Evolutionary conservation across 2,329 filamentous ascomycete species (phyloP).

Genomic region (Ascochyta clinopodiicola): DNA sequence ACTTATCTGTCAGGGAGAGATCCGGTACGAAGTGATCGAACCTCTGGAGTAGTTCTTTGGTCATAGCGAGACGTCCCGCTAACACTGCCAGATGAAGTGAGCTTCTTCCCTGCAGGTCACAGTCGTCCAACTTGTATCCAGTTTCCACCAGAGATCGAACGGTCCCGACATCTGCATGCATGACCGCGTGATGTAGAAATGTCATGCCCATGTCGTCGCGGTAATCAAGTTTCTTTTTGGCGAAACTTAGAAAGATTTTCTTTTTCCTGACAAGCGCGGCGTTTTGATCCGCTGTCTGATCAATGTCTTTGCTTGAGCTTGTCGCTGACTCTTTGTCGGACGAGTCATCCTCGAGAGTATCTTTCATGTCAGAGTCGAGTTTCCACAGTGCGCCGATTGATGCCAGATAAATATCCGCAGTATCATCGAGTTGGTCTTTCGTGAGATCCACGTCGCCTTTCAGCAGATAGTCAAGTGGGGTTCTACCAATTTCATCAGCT

Average conservation of each 20-base stretch:
- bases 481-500: neutral
- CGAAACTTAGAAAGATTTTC: neutral
- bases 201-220: neutral
- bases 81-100: too few relatives aligned
- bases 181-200: neutral
- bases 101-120: too few relatives aligned
- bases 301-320: neutral
- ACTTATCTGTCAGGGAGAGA: too few relatives aligned
- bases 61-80: too few relatives aligned
- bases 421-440: neutral
- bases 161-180: neutral
- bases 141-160: neutral
- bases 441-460: neutral
- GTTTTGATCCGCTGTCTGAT: neutral
- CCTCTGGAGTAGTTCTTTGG: too few relatives aligned
- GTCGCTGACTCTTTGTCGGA: neutral
- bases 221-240: neutral
- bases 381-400: neutral
- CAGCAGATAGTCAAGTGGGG: neutral
- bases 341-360: too few relatives aligned
- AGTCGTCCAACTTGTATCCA: too few relatives aligned
- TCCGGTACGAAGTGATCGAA: too few relatives aligned
- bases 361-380: too few relatives aligned
- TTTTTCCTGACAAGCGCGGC: neutral
- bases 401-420: neutral